Evolutionary conservation across 352 stramenopile species (phyloP), one percentile per base, ranked within the genome.

Genomic region (Phytopythium delawarense): DNA sequence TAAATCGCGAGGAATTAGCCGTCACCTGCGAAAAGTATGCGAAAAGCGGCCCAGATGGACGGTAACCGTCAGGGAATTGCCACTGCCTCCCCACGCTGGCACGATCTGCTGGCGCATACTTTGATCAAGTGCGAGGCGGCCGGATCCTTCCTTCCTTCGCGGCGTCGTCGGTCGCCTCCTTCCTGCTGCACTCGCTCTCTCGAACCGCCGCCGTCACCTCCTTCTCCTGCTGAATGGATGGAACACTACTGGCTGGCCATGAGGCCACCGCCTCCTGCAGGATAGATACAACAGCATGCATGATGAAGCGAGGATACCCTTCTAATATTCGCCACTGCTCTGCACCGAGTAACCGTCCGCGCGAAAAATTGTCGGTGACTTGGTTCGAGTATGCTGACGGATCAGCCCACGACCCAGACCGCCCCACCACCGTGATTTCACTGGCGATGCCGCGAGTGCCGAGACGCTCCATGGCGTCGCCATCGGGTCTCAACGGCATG

Each of bases 21-120:
- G 23, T n/a, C 23, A 30, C 46, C 23, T 11, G 49, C 49, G 59
- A 73, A 68, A 72, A 57, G 69, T 75, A 67, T 72, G 65, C 45
- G 65, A 72, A 70, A 75, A 66, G 51, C 40, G 40, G 40, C 0
- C 15, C 40, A 45, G 40, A 45, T 45, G 40, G 40, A 20, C 40
- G 9, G n/a, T 32, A 32, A 32, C 28, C 28, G 28, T 32, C 28
- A 32, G 2, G 28, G 28, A 32, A 32, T 32, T 32, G 28, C 25
- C 28, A 32, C 0, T 4, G 28, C 28, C 21, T 45, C 40, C 40
- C 40, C 40, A 21, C 44, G 25, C 44, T 50, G 44, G 44, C 44
- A 50, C 44, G 44, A 50, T 50, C 44, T 50, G 44, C 44, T 23
- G 20, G 44, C 44, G 12, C 28, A 32, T 32, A 32, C 28, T 32